Evolutionary conservation across 192 early-diverging fungal genomes (phyloP), one percentile per base, ranked within the genome.

Genomic region (Dimargaris cristalligena): DNA sequence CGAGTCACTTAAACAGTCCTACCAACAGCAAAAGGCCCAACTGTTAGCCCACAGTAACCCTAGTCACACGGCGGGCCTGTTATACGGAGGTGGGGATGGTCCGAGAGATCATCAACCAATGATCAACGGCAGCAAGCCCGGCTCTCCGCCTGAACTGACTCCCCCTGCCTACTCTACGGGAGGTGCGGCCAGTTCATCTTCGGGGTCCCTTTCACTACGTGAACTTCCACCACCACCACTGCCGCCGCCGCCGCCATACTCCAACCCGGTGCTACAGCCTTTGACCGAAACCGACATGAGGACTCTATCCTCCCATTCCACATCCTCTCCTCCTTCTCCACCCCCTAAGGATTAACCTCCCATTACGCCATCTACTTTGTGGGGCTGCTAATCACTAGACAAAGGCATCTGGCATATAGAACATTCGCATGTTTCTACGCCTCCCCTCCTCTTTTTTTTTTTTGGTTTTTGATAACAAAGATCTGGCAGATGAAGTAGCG

Each of bases 1-100:
- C 30, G 50, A 52, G 50, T 23, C 50, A 30, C 25, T 52, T 16
- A 52, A 52, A 26, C 2, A 52, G 14, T 25, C 50, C 50, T 52
- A 52, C 28, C 50, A 52, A 26, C 50, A 52, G 23, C 50, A 52
- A 2, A 18, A 26, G 9, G 26, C 26, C 26, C 48, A 50, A n/a
- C 48, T 11, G n/a, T 22, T 6, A 26, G 38, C 38, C 16, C 38
- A 41, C 38, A 16, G 38, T 16, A 16, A 6, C 6, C 8, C 8
- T 6, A 10, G 8, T 16, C 38, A 41, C 38, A 10, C 16, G 38
- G 38, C 8, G 6, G 16, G 16, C 38, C 38, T 41, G n/a, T n/a
- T n/a, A n/a, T n/a, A n/a, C n/a, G n/a, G n/a, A n/a, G n/a, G n/a
- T n/a, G n/a, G n/a, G n/a, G n/a, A n/a, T n/a, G n/a, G n/a, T n/a